Base-by-base conservation (phyloP, 2,329 filamentous ascomycete species). In the Cercospora zeina region DNA sequence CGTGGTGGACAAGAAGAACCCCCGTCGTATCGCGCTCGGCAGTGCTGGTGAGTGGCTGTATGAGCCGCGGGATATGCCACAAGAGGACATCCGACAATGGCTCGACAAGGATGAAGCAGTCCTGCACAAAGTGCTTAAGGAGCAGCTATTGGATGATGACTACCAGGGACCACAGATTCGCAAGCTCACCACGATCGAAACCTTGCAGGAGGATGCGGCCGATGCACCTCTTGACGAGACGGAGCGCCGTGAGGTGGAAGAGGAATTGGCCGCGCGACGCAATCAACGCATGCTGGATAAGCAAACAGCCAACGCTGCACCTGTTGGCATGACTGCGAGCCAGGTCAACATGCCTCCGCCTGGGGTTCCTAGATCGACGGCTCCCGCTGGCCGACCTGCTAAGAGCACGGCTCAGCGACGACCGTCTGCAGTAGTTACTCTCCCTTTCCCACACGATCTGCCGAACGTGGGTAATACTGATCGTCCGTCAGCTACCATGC, bases 1-100 rank as follows among this genome's bases (percentile, higher is more conserved):
- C 13, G 89, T 96, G 1, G 88, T 97, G 3, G 93, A 97, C 76
- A 87, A 91, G 72, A 91, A 89, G 76, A 91, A 90, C 54, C 87
- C 88, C 0, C 76, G 86, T n/a, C 85, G 89, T 7, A 85, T 82
- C 74, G 87, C 89, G 0, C 80, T 82, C 19, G 84, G 83, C 56
- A 79, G 71, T 53, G 61, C 69, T 11, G 65, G 75, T 1, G 80
- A 86, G 1, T 86, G 87, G 68, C 79, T 91, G n/a, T 83, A 82
- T 36, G 77, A 80, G 42, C 85, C 89, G 0, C 80, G 79, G 58
- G 72, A 82, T 0, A 78, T 86, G 1, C 63, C 74, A 5, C 80
- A 83, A 53, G 71, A 84, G 47, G 80, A 87, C 54, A 39, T 67
- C 2, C 71, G 74, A 0, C 75, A 78, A 9, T 85, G 84, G 62